A percentile compares a stretch with the other conserved stretches of the same genome.
Conservation (phyloP, 225 moss, liverwort and hornwort species). For the Pseudoscleropodium purum region DNA sequence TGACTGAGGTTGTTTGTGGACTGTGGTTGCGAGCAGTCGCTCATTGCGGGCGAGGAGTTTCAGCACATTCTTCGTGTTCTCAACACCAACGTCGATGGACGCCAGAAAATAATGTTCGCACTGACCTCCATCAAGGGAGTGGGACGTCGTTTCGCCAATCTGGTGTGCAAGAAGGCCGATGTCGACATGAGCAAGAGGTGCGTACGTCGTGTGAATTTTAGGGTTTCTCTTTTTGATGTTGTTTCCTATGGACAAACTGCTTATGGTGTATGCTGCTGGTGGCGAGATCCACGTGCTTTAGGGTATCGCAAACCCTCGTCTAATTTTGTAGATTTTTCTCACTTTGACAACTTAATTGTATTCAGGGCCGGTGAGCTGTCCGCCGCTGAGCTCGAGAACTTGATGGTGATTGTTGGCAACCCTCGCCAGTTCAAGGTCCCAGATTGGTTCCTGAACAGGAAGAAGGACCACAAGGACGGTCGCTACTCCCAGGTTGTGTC, state of each 20-base stretch:
- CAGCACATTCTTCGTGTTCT: slow-evolving; percentile 85
- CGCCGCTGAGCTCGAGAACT: slow-evolving; percentile 65
- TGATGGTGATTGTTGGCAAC: slow-evolving; percentile 85
- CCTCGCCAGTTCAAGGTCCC: slow-evolving; percentile 90
- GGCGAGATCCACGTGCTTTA: neutral
- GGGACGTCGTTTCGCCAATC: slow-evolving; percentile 71
- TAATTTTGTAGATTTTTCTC: neutral
- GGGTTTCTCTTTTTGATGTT: neutral
- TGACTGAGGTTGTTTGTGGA: neutral
- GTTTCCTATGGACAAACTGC: neutral
- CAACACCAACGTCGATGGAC: slow-evolving; percentile 79
- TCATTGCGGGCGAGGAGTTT: slow-evolving; percentile 69
- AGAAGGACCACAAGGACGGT: slow-evolving; percentile 92
- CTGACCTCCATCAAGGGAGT: slow-evolving; percentile 81
- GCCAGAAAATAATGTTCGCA: slow-evolving; percentile 81
- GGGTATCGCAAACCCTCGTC: neutral
- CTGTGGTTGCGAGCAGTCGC: slow-evolving; percentile 32
- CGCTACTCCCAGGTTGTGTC: slow-evolving; percentile 82
- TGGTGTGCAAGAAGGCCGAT: slow-evolving; percentile 81
- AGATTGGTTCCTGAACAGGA: slow-evolving; percentile 89
- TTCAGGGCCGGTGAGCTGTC: slow-evolving; percentile 71
- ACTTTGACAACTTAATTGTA: neutral
- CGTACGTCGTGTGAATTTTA: neutral
- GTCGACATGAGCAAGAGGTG: slow-evolving; percentile 83
- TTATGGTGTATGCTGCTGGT: neutral